Evolutionary conservation across 2,329 filamentous ascomycete species (phyloP), one percentile per base, ranked within the genome.

Genomic region (Dothideomycetidae sp.): DNA sequence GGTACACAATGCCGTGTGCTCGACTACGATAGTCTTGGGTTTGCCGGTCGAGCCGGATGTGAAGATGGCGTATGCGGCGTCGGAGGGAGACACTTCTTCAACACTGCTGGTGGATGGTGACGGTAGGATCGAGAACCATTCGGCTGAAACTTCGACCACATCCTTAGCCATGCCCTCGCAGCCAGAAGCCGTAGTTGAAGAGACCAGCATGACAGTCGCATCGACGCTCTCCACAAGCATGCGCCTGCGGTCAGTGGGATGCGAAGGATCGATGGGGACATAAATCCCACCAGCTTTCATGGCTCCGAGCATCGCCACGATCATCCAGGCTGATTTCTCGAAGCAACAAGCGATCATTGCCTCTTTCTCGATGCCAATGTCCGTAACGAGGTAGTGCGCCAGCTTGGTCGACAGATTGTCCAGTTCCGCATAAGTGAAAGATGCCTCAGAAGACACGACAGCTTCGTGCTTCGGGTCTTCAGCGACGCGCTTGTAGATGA

Each of bases 221-320:
- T 39, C 17, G 3, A 50, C 46, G 33, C 55, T 47, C 5, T 44
- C 17, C 2, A 46, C 43, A 29, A 55, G 50, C 18, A 43, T 49
- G 21, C 45, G 42, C 3, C 53, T 5, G 11, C 53, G 48, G 18
- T 44, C 49, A 12, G 39, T n/a, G 5, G 51, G 50, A 19, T 48
- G 43, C 5, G 43, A 46, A 10, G 47, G 42, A 29, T 55, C 52
- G 36, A 54, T 46, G 12, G 47, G 39, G 1, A 52, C 48, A 12
- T 48, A 46, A 12, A 50, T 45, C 10, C 44, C 48, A 14, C 53
- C 53, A 10, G 49, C 49, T 42, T 56, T 57, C 42, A 56, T 49
- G 13, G 43, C 37, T 15, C 41, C 52, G 30, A 49, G 39, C 28
- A 51, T 46, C 9, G 44, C 50, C 23, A 54, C 46, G 19, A 46